Conservation (phyloP, 2,329 filamentous ascomycete species). For the Ascochyta clinopodiicola region DNA sequence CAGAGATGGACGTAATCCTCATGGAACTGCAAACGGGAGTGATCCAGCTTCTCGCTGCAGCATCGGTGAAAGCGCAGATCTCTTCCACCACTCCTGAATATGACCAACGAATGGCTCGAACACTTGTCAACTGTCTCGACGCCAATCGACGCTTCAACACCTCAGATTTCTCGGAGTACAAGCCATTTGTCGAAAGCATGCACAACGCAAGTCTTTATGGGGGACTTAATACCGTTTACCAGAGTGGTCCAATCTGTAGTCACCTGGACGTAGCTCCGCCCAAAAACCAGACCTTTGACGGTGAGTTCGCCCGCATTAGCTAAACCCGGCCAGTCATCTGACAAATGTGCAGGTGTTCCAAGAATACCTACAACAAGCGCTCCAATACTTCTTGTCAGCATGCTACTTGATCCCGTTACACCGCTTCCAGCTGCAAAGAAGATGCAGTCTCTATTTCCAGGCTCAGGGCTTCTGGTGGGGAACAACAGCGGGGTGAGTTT, state of each 20-base stretch:
- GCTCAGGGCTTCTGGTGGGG: slow-evolving; percentile 50
- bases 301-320: slow-evolving; percentile 10
- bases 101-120: slow-evolving; percentile 12
- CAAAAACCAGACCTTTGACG: slow-evolving; percentile 27
- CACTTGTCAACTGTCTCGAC: slow-evolving; percentile 23
- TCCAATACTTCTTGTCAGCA: slow-evolving; percentile 21
- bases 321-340: not conserved
- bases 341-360: slow-evolving; percentile 6
- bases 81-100: not conserved
- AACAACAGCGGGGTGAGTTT: slow-evolving; percentile 36
- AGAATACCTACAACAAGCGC: slow-evolving; percentile 8
- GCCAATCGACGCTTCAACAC: slow-evolving; percentile 18
- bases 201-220: slow-evolving; percentile 14
- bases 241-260: slow-evolving; percentile 23
- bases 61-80: slow-evolving; percentile 8
- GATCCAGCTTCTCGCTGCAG: not conserved
- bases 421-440: slow-evolving; percentile 52
- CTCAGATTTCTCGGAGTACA: slow-evolving; percentile 15
- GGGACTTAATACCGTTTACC: slow-evolving; percentile 10
- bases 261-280: slow-evolving; percentile 21
- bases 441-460: slow-evolving; percentile 44
- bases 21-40: slow-evolving; percentile 17
- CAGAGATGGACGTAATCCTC: slow-evolving; percentile 6
- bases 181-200: not conserved
- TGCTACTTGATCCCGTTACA: slow-evolving; percentile 60